These are phyloP conservation scores for Stygiomarasmius scandens DNA, from an alignment of 1,284 basidiomycete genomes.

Conservation along the genomic window DNA sequence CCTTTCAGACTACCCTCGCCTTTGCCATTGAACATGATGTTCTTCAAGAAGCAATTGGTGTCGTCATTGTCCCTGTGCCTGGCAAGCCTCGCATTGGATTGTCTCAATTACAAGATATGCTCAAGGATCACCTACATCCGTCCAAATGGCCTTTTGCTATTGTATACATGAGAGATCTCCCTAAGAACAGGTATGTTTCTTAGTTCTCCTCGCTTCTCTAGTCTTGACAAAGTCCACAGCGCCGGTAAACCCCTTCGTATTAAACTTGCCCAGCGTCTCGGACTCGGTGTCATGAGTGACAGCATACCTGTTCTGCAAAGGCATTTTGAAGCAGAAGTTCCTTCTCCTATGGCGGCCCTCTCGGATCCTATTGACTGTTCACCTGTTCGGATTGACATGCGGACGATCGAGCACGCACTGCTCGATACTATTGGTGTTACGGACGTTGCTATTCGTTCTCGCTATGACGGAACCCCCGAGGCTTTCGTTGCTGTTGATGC, in stretches of 20 bases:
- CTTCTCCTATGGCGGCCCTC: constrained; percentile 33
- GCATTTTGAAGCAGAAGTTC: constrained; percentile 43
- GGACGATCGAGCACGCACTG: constrained; percentile 46
- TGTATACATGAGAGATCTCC: constrained; percentile 22
- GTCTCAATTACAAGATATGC: constrained; percentile 41
- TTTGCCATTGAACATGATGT: constrained; percentile 22
- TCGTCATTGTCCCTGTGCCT: constrained; percentile 18
- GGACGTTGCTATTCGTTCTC: constrained; percentile 47
- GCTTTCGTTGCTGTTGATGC: constrained; percentile 34
- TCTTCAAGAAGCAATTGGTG: constrained; percentile 21
- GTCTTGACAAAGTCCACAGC: constrained; percentile 38
- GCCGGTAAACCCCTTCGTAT: constrained; percentile 49
- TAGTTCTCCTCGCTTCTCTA: constrained; percentile 11
- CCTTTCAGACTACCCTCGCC: constrained; percentile 10
- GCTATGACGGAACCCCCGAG: constrained; percentile 35
- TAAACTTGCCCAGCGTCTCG: constrained; percentile 42
- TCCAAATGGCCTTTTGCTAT: constrained; percentile 28
- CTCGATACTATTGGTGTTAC: constrained; percentile 45
- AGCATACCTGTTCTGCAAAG: constrained; percentile 34
- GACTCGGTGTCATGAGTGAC: constrained; percentile 39
- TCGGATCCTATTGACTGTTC: constrained; percentile 41
- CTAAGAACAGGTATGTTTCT: constrained; percentile 18
- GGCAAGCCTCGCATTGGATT: constrained; percentile 15
- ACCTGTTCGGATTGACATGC: constrained; percentile 33
- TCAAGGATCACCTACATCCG: constrained; percentile 47